phyloP scores from a whole-genome alignment of 768 basidiomycete species.

The Tremella mesenterica region DNA sequence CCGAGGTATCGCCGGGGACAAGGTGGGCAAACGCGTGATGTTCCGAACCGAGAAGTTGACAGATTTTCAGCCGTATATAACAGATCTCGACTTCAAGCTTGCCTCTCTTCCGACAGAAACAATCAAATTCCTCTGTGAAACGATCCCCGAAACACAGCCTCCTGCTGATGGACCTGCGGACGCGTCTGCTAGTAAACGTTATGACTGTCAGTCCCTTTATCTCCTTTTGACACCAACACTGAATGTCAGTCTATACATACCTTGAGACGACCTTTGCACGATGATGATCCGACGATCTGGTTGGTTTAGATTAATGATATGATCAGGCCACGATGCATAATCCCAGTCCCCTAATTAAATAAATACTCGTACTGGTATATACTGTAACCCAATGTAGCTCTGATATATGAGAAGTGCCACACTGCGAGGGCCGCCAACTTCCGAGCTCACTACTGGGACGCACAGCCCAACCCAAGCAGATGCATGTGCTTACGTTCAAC shows the following conservation, averaged over 20 bases:
- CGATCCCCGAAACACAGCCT: constrained; percentile 58
- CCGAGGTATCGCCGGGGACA: constrained; percentile 79
- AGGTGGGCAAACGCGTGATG: constrained; percentile 50
- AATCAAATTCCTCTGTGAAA: constrained; percentile 71
- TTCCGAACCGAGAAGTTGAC: constrained; percentile 11
- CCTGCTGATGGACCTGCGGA: constrained; percentile 12
- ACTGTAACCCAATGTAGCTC: too few species aligned
- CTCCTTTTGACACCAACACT: neutral
- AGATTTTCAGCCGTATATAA: constrained; percentile 65
- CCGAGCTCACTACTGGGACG: too few species aligned
- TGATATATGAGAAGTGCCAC: too few species aligned
- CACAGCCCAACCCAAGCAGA: too few species aligned
- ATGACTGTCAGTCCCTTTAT: constrained; percentile 24
- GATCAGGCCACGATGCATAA: too few species aligned
- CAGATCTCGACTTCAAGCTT: constrained; percentile 80
- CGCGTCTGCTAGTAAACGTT: neutral
- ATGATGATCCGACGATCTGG: neutral
- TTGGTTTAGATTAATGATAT: neutral
- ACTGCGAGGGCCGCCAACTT: too few species aligned
- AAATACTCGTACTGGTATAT: too few species aligned
- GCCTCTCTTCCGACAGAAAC: constrained; percentile 66
- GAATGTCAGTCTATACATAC: constrained; percentile 20
- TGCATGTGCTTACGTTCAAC: too few species aligned
- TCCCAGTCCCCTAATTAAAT: too few species aligned
- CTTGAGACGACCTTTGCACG: constrained; percentile 20